Base-by-base conservation (phyloP, 192 early-diverging fungal species). In the Backusella circina region DNA sequence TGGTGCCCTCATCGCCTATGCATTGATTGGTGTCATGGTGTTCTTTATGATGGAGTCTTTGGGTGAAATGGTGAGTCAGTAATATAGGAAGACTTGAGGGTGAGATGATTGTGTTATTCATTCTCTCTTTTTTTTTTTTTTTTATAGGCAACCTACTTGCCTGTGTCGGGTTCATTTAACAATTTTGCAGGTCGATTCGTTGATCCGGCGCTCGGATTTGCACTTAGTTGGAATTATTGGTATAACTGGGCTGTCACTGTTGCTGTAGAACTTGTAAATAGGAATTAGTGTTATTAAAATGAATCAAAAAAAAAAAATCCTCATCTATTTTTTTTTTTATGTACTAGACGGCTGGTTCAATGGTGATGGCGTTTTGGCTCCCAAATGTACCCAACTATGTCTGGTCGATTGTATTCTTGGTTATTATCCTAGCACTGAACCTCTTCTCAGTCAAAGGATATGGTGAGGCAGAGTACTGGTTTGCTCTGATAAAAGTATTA, bases 381-480 rank as follows among this genome's bases (percentile, higher is more conserved):
- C 81, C 81, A 3, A 18, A 72, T 37, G 51, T 78, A 10, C 70
- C 84, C 2, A 75, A 78, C 2, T 78, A 74, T 74, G 77, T 86
- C 5, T 88, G 84, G 84, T 82, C 78, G 36, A 9, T 82, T 18
- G 67, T 90, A 6, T 85, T 92, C 54, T 79, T 96, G 16, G 23
- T 87, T 1, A 66, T 92, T 0, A 91, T 98, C 77, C 81, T 93
- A 41, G 36, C 77, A 33, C 81, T 98, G 28, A 95, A 98, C 77
- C 75, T 90, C 0, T 75, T 94, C 33, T 88, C 91, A 4, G 93
- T 93, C 12, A 84, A 84, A 61, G 90, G 92, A 21, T 98, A 94
- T 86, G 96, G 95, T 73, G 96, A 98, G 79, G 84, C 89, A 5
- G 96, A 98, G 77, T 98, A 94, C 83, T 92, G 91, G 91, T 88